Evolutionary conservation across 208 protist genomes (phyloP).

Genomic region (Acanthamoeba castellanii): DNA sequence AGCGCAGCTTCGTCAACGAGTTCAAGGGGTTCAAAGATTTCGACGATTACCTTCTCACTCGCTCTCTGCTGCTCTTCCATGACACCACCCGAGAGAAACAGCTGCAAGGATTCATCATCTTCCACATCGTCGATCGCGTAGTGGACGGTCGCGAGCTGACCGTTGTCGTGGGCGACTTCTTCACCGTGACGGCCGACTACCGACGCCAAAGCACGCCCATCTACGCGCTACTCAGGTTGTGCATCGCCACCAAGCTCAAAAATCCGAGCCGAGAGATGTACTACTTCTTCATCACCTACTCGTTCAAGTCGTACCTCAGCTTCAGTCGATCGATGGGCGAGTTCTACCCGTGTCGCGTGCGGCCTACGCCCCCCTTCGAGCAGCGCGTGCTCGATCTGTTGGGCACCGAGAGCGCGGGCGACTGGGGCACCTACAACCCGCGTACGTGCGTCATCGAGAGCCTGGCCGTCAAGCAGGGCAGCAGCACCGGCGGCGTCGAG

Average conservation of each 20-base stretch:
- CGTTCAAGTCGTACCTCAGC: conserved; percentile 61
- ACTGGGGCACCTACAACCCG: conserved; percentile 68
- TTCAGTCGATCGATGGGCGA: conserved; percentile 72
- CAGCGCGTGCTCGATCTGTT: conserved; percentile 48
- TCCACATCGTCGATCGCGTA: conserved; percentile 44
- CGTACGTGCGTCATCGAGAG: conserved; percentile 61
- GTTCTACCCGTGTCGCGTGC: conserved; percentile 57
- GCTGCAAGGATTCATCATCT: conserved; percentile 67
- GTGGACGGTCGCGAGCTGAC: conserved; percentile 52
- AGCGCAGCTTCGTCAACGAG: conserved; percentile 68
- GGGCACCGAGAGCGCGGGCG: conserved; percentile 51
- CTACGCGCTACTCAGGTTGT: conserved; percentile 56
- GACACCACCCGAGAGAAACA: conserved; percentile 41
- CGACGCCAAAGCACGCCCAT: conserved; percentile 61
- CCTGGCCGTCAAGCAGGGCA: background rate
- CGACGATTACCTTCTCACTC: conserved; percentile 56
- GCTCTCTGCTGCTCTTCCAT: conserved; percentile 57
- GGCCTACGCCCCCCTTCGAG: conserved; percentile 24
- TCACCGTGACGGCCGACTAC: conserved; percentile 55
- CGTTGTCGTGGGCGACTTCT: conserved; percentile 61
- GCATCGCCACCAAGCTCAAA: conserved; percentile 54
- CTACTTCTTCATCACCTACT: conserved; percentile 73
- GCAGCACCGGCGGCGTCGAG: background rate
- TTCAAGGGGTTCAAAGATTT: conserved; percentile 55
- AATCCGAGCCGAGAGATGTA: conserved; percentile 54